Evolutionary conservation across 371 early-diverging fungal species (phyloP), one percentile per base, ranked within the genome.

Genomic region (Polyrhizophydium stewartii): DNA sequence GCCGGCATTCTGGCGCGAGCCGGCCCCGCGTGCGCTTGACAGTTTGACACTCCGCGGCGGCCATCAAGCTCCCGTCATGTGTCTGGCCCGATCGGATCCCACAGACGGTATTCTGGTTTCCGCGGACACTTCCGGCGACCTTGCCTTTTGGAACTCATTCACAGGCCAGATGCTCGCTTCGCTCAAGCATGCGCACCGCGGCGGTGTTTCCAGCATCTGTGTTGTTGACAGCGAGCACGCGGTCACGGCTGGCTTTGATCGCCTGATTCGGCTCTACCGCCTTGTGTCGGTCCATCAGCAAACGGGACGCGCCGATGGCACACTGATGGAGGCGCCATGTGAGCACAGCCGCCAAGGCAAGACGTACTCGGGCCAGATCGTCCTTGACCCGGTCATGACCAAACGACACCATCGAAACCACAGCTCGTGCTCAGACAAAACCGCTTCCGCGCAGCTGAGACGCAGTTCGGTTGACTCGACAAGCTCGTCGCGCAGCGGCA

Each of bases 181-280:
- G 19, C 12, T 64, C 17, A 58, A 53, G 37, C 17, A 58, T 16
- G 70, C 70, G 28, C 72, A 75, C 51, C 25, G 38, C n/a, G 66
- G 66, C 19, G 75, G 72, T 17, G 59, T 75, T 21, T 46, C 68
- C 16, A 47, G 68, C 35, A 41, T 69, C 12, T 22, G 51, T 9
- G 10, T 71, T 1, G 52, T 65, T 0, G 74, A 68, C n/a, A 56
- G 27, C 40, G 33, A 56, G 43, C 24, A 17, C 9, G 47, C 71
- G n/a, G 50, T 74, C 10, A 63, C 59, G n/a, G 62, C 68, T 13
- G 75, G 75, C 24, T 74, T 70, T 47, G 75, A 74, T 53, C 49
- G 49, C 40, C 21, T 58, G 24, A 24, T 74, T 9, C 27, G 64
- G 33, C 28, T 47, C 7, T 47, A 47, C 28, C 3, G 16, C 7